These are phyloP conservation scores for Nicotiana rustica DNA, from an alignment of 305 asterid species.

Conservation along the genomic window DNA sequence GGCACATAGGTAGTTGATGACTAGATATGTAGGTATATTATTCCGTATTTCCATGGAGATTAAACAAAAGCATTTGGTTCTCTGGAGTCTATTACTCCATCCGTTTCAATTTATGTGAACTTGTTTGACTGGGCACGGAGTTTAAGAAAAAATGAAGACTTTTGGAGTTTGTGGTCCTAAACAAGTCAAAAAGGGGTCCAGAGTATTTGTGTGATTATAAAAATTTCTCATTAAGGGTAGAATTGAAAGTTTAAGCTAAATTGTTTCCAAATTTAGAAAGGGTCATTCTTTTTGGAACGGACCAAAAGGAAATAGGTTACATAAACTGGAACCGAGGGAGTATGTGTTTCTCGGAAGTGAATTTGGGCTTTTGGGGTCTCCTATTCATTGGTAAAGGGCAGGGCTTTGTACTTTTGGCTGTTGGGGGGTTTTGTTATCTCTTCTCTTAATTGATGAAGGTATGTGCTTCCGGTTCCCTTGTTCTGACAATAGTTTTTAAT, in stretches of 20 bases:
- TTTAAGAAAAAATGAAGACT: too few species aligned
- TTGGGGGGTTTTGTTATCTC: neutral
- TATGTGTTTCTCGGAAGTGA: neutral
- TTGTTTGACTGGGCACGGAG: too few species aligned
- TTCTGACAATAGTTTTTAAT: slow-evolving; percentile 37
- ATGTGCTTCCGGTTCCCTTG: slow-evolving; percentile 20
- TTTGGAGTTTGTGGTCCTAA: too few species aligned
- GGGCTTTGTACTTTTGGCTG: neutral
- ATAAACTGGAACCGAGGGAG: too few species aligned
- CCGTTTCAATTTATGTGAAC: too few species aligned
- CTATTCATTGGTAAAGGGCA: neutral
- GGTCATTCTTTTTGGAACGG: too few species aligned
- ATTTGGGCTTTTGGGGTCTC: neutral
- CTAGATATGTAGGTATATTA: neutral
- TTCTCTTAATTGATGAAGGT: slow-evolving; percentile 1
- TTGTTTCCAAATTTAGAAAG: too few species aligned
- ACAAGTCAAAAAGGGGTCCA: too few species aligned
- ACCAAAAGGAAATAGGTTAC: too few species aligned
- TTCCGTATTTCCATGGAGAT: neutral
- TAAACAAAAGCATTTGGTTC: neutral
- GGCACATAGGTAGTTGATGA: neutral
- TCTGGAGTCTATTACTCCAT: neutral
- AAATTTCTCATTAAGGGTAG: too few species aligned
- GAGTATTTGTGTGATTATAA: too few species aligned
- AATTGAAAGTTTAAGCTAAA: too few species aligned